Base-by-base conservation (phyloP, 2,329 filamentous ascomycete genomes). In the Neonectria ditissima region DNA sequence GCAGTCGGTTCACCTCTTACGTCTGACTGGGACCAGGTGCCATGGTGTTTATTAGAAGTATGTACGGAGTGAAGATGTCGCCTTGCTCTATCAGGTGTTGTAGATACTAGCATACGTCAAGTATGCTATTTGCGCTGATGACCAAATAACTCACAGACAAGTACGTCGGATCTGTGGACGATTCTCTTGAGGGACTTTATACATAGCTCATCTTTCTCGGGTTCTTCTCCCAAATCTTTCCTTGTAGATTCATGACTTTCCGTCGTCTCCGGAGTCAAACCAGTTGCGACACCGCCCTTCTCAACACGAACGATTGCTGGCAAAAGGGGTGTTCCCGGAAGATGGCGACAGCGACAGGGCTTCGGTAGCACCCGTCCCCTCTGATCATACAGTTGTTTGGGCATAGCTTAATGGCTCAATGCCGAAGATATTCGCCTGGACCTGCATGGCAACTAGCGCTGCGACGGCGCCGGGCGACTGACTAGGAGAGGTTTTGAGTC, bases 341-440 rank as follows among this genome's bases (percentile, higher is more conserved):
- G 24, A n/a, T 24, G 30, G 41, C 47, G 47, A 47, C 26, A 56
- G 20, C 41, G 59, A 62, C 48, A 62, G 43, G 59, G 59, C 44
- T 53, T 51, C 47, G 45, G 24, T 37, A 34, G 47, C 18, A 22
- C 24, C 48, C 55, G 39, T 50, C 41, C 52, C 41, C 39, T 47
- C 56, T 41, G 50, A 59, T 59, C 56, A 59, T 50, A 59, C 28
- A 47, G 13, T 54, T 59, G 18, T 22, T 54, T 52, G 48, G 59
- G 55, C 22, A 50, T 45, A 54, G 43, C 32, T 44, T 43, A 63
- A 53, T 22, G 32, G 47, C 30, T 48, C 26, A 62, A 48, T 58
- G 50, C 48, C 55, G 60, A 58, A 63, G 45, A 32, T 45, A 39
- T 52, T 62, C 59, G 58, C 54, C 47, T 54, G 39, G 44, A 55